A percentile compares a stretch with the other conserved stretches of the same genome.
phyloP scores from a whole-genome alignment of 2,329 filamentous ascomycete species.

The Tricladium varicosporioides region DNA sequence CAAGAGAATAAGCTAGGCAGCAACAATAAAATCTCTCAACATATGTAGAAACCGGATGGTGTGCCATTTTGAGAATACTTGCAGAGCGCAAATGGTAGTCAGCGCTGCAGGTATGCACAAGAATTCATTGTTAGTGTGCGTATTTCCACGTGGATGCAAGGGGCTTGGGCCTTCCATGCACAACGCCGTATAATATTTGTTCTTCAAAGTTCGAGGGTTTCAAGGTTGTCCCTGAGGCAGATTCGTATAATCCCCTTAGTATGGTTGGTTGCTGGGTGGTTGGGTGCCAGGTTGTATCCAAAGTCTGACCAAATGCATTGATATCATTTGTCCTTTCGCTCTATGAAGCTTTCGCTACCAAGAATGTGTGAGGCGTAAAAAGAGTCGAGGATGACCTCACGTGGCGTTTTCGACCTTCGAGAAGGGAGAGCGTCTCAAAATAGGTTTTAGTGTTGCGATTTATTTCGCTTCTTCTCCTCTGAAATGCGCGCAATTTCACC shows the following conservation, averaged over 20 bases:
- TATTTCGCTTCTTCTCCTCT: background rate
- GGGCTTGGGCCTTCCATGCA: too few relatives aligned
- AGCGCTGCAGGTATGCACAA: too few relatives aligned
- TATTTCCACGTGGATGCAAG: too few relatives aligned
- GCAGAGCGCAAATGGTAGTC: too few relatives aligned
- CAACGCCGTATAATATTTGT: too few relatives aligned
- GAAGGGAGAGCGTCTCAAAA: background rate
- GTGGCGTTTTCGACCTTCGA: background rate
- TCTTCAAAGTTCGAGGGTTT: background rate
- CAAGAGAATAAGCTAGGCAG: too few relatives aligned
- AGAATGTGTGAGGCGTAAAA: background rate
- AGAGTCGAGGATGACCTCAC: background rate
- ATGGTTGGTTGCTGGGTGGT: background rate
- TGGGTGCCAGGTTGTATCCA: background rate
- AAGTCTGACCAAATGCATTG: background rate
- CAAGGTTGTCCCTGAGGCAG: background rate
- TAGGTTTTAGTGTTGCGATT: background rate
- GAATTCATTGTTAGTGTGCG: too few relatives aligned
- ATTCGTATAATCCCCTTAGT: too few relatives aligned
- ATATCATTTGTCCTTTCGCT: background rate
- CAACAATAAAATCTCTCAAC: too few relatives aligned
- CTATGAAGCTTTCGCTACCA: background rate
- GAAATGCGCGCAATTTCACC: background rate
- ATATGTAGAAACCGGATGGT: too few relatives aligned
- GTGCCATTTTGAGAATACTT: too few relatives aligned